These are phyloP conservation scores for Epichloe aotearoae DNA, from an alignment of 2,329 filamentous ascomycete species.

Conservation along the genomic window DNA sequence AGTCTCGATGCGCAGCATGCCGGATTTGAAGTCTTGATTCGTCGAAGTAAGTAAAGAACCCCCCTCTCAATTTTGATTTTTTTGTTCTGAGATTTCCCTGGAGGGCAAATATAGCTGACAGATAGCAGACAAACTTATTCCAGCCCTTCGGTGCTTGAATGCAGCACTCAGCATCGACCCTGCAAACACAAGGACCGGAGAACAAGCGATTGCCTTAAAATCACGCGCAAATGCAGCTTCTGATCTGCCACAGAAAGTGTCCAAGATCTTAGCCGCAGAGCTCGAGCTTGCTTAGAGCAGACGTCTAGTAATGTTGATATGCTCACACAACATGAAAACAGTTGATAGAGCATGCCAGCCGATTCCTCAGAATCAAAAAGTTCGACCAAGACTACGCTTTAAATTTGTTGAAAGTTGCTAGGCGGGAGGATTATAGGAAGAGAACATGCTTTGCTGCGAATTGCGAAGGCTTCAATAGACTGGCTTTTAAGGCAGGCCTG, in stretches of 20 bases:
- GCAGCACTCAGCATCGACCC: conserved; percentile 57
- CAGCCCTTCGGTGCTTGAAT: conserved; percentile 75
- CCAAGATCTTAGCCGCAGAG: conserved; percentile 55
- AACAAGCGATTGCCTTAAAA: conserved; percentile 59
- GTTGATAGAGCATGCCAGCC: background rate
- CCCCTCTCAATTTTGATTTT: background rate
- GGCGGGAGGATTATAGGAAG: background rate
- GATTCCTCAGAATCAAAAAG: background rate
- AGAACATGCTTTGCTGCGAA: background rate
- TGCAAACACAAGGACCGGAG: conserved; percentile 58
- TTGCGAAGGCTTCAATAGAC: background rate
- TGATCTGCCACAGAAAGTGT: conserved; percentile 47
- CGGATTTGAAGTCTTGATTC: conserved; percentile 82
- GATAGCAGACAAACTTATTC: conserved; percentile 62
- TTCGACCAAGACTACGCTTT: background rate
- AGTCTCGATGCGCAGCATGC: conserved; percentile 70
- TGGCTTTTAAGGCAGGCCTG: background rate
- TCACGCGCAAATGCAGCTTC: conserved; percentile 45
- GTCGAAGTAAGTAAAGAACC: conserved; percentile 51
- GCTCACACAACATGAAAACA: background rate
- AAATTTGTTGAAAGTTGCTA: background rate
- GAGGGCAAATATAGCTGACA: conserved; percentile 1
- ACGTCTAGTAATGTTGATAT: background rate
- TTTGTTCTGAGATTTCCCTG: background rate
- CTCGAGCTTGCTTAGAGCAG: conserved; percentile 35